Conservation (phyloP, 768 basidiomycete species). For the Dioszegia aurantiaca region DNA sequence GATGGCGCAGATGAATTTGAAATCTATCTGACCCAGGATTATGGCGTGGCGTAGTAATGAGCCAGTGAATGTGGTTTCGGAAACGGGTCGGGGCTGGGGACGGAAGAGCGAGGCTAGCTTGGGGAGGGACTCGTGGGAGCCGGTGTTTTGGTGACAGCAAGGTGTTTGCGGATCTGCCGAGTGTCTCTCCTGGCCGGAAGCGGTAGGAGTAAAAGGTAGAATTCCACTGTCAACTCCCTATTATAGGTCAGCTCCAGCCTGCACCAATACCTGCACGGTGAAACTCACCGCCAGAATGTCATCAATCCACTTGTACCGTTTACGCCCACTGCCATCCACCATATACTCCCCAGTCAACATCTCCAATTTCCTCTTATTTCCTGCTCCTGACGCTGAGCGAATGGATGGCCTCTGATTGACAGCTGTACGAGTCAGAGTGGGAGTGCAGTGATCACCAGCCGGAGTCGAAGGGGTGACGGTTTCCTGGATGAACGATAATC, state of each 20-base stretch:
- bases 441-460: no score
- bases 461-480: no score
- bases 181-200: no score
- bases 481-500: no score
- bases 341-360: not conserved
- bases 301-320: constrained; percentile 21
- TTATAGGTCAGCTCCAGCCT: constrained; percentile 4
- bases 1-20: constrained; percentile 80
- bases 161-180: no score
- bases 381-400: no score
- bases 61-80: constrained; percentile 4
- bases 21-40: constrained; percentile 80
- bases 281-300: constrained; percentile 18
- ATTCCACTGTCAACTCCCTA: constrained; percentile 10
- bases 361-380: constrained; percentile 7
- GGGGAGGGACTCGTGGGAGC: not conserved
- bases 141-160: no score
- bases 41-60: constrained; percentile 57
- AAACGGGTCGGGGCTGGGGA: not conserved
- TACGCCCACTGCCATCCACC: constrained; percentile 7
- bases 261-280: not conserved
- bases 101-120: not conserved
- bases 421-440: no score
- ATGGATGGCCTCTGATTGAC: no score
- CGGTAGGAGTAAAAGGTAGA: constrained; percentile 4